phyloP scores from a whole-genome alignment of 192 early-diverging fungal genomes.

The Coemansia sp. region DNA sequence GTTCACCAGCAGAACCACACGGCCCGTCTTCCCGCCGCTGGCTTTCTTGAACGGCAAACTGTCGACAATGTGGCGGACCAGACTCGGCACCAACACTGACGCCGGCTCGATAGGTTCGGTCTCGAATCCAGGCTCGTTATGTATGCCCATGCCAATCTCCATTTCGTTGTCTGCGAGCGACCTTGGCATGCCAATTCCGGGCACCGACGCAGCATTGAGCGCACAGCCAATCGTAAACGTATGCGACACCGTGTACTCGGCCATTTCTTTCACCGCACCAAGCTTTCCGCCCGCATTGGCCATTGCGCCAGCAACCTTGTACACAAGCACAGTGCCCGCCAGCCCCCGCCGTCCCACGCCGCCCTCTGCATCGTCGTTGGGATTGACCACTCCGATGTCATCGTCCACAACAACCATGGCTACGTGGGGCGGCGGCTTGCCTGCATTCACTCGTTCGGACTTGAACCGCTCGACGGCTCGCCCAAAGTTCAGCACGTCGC shows the following conservation, averaged over 20 bases:
- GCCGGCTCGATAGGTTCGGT: constrained; percentile 57
- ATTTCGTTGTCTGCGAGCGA: constrained; percentile 59
- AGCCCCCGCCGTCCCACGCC: constrained; percentile 77
- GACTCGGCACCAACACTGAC: constrained; percentile 50
- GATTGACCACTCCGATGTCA: constrained; percentile 75
- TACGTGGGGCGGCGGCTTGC: constrained; percentile 55
- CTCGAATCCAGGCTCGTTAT: constrained; percentile 77
- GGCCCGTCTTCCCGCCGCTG: constrained; percentile 12
- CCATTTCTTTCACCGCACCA: constrained; percentile 57
- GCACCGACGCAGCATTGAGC: constrained; percentile 72
- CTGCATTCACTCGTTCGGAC: constrained; percentile 61
- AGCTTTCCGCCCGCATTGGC: constrained; percentile 64
- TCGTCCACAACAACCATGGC: constrained; percentile 80
- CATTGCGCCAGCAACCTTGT: constrained; percentile 79
- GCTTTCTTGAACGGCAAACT: constrained; percentile 50
- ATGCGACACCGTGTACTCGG: constrained; percentile 59
- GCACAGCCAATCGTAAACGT: constrained; percentile 81
- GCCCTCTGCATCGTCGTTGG: constrained; percentile 58
- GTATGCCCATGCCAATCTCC: constrained; percentile 82
- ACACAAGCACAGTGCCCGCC: constrained; percentile 73
- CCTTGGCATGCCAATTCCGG: constrained; percentile 61
- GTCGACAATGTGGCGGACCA: constrained; percentile 59
- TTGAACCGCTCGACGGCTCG: constrained; percentile 77
- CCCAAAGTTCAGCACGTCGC: constrained; percentile 78
- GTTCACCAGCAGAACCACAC: constrained; percentile 73